phyloP scores from a whole-genome alignment of 2,329 filamentous ascomycete genomes.

The Ophiostoma populinum region DNA sequence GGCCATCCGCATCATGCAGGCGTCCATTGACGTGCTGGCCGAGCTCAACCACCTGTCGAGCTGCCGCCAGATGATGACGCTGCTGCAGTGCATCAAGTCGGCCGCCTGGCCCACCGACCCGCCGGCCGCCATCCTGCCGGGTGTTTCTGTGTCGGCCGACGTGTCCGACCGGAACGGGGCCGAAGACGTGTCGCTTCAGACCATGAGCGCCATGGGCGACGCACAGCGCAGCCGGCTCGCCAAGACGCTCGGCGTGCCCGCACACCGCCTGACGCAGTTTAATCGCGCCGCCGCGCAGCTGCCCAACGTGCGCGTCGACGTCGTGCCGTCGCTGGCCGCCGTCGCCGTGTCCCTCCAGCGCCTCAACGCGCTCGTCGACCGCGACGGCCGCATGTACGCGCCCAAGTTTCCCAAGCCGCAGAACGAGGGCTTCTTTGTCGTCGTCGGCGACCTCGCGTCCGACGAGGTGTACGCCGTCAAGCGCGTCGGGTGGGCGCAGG shows the following conservation, averaged over 20 bases:
- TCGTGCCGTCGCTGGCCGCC: slow-evolving; percentile 40
- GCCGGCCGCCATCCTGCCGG: slow-evolving; percentile 63
- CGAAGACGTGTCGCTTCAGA: slow-evolving; percentile 17
- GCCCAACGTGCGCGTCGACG: slow-evolving; percentile 48
- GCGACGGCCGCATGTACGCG: slow-evolving; percentile 63
- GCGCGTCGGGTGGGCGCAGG: slow-evolving; percentile 53
- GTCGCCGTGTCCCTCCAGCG: slow-evolving; percentile 49
- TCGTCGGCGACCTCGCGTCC: slow-evolving; percentile 47
- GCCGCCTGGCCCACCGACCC: slow-evolving; percentile 80
- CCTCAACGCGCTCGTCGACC: slow-evolving; percentile 45
- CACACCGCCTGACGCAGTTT: slow-evolving; percentile 28
- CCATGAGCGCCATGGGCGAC: slow-evolving; percentile 21
- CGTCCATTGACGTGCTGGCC: slow-evolving; percentile 80
- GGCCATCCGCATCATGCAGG: slow-evolving; percentile 91
- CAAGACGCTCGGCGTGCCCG: slow-evolving; percentile 32
- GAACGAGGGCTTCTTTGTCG: slow-evolving; percentile 80
- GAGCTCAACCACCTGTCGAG: slow-evolving; percentile 72
- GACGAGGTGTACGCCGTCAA: slow-evolving; percentile 80
- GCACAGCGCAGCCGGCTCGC: slow-evolving; percentile 26
- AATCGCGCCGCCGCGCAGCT: slow-evolving; percentile 44
- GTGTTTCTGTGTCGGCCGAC: slow-evolving; percentile 27
- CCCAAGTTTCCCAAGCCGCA: slow-evolving; percentile 88
- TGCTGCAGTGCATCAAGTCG: slow-evolving; percentile 84
- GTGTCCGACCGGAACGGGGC: background rate
- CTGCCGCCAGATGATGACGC: slow-evolving; percentile 61